phyloP scores from a whole-genome alignment of 2,329 filamentous ascomycete species.

The Xylaria arbuscula region DNA sequence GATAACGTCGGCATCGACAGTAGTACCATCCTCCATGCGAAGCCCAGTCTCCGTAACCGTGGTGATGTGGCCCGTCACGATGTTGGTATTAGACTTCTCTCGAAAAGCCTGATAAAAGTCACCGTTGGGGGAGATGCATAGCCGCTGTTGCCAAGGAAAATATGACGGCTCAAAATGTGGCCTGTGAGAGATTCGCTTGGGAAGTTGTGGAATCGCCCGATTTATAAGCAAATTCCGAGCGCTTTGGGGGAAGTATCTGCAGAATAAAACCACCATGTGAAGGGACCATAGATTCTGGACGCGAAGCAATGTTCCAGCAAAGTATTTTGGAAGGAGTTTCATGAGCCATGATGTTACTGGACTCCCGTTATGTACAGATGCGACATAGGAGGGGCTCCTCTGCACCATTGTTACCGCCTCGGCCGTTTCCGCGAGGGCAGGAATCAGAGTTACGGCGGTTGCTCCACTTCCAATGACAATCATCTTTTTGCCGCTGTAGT shows the following conservation, averaged over 20 bases:
- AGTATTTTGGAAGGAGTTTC: slow-evolving; percentile 25
- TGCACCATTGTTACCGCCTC: slow-evolving; percentile 81
- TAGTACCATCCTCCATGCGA: slow-evolving; percentile 55
- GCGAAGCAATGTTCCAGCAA: slow-evolving; percentile 28
- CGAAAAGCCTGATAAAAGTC: slow-evolving; percentile 58
- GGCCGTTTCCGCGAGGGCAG: slow-evolving; percentile 73
- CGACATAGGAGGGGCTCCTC: slow-evolving; percentile 77
- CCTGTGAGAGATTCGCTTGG: slow-evolving; percentile 58
- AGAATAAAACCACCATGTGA: slow-evolving; percentile 51
- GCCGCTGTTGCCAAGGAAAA: slow-evolving; percentile 73
- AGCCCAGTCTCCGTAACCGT: slow-evolving; percentile 58
- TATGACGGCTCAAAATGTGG: slow-evolving; percentile 67
- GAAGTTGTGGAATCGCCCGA: slow-evolving; percentile 59
- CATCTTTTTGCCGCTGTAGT: slow-evolving; percentile 74
- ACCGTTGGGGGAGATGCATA: slow-evolving; percentile 66
- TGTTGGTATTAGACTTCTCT: slow-evolving; percentile 48
- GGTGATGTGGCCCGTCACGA: slow-evolving; percentile 61
- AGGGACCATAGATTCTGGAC: slow-evolving; percentile 2
- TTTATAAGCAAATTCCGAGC: slow-evolving; percentile 58
- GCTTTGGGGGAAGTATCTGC: slow-evolving; percentile 59
- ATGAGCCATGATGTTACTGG: slow-evolving; percentile 54
- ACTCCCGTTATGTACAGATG: slow-evolving; percentile 56
- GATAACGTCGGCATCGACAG: slow-evolving; percentile 68
- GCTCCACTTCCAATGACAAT: slow-evolving; percentile 82
- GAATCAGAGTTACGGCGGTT: slow-evolving; percentile 81